phyloP scores from a whole-genome alignment of 768 basidiomycete species.

The Boletus rubropictus region DNA sequence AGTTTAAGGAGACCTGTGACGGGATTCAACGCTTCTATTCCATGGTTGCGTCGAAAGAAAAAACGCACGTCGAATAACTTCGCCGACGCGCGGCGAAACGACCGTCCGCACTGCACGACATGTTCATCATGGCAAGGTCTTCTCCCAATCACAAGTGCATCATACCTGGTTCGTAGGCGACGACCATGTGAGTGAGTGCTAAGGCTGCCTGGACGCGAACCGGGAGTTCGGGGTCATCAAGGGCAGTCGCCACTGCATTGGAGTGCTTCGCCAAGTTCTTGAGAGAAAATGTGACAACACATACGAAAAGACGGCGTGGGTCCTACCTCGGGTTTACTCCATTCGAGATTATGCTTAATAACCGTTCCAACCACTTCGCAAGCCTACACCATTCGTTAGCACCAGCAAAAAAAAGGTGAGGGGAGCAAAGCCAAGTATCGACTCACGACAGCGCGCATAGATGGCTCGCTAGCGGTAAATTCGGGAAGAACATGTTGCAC shows the following conservation, averaged over 20 bases:
- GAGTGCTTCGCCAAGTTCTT: conserved; percentile 63
- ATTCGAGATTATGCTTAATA: conserved; percentile 62
- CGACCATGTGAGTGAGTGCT: conserved; percentile 72
- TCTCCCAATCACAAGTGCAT: neutral
- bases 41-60: neutral
- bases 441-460: conserved; percentile 73
- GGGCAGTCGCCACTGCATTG: conserved; percentile 54
- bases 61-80: conserved; percentile 73
- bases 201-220: conserved; percentile 81
- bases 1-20: conserved; percentile 73
- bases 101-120: conserved; percentile 52
- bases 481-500: conserved; percentile 69
- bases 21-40: neutral
- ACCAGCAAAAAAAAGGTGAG: neutral
- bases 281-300: neutral
- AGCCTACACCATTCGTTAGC: conserved; percentile 42
- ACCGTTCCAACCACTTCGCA: conserved; percentile 76
- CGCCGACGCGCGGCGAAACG: conserved; percentile 72
- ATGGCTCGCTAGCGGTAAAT: conserved; percentile 60
- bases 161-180: conserved; percentile 57
- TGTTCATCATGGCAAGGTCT: neutral
- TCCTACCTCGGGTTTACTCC: conserved; percentile 56
- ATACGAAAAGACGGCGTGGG: neutral
- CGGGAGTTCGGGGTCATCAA: conserved; percentile 76
- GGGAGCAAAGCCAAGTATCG: neutral